Percentiles rank a stretch among this genome's conserved stretches.
These are phyloP conservation scores for Annulohypoxylon maeteangense DNA, from an alignment of 495 filamentous ascomycete genomes.

Conservation along the genomic window DNA sequence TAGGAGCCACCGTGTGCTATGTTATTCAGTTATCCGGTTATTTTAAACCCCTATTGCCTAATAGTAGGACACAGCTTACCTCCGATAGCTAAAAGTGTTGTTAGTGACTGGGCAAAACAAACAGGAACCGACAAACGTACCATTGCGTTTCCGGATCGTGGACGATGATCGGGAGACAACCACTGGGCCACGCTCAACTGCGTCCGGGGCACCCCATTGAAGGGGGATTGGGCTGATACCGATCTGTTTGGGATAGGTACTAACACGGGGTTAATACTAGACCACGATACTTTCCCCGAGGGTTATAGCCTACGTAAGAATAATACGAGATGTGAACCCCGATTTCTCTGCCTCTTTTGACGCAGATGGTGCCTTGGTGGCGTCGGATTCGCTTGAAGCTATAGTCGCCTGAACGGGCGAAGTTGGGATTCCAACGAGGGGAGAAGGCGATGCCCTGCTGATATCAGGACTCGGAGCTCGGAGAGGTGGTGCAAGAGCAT, in stretches of 20 bases:
- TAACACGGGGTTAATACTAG: conserved; percentile 57
- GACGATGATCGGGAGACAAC: conserved; percentile 81
- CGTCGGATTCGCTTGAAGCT: conserved; percentile 30
- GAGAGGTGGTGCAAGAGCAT: conserved; percentile 60
- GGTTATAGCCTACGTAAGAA: conserved; percentile 61
- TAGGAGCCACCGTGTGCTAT: conserved; percentile 96
- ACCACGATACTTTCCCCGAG: conserved; percentile 14
- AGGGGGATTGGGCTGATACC: conserved; percentile 91
- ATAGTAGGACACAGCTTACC: conserved; percentile 47
- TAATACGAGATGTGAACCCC: conserved; percentile 70
- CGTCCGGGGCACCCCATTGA: conserved; percentile 86
- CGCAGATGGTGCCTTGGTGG: conserved; percentile 31
- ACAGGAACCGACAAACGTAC: conserved; percentile 54
- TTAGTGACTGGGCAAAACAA: conserved; percentile 21
- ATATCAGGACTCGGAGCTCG: conserved; percentile 46
- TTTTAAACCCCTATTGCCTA: not conserved
- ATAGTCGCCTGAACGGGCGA: conserved; percentile 26
- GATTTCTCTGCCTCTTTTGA: conserved; percentile 37
- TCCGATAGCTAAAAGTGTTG: conserved; percentile 55
- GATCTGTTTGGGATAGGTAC: conserved; percentile 92
- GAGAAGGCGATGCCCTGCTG: conserved; percentile 28
- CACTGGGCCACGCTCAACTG: conserved; percentile 82
- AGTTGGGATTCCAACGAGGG: conserved; percentile 24
- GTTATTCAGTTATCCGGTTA: conserved; percentile 21
- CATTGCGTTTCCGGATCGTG: conserved; percentile 88